phyloP scores from a whole-genome alignment of 208 protist species.

The Trypanosoma rangeli region DNA sequence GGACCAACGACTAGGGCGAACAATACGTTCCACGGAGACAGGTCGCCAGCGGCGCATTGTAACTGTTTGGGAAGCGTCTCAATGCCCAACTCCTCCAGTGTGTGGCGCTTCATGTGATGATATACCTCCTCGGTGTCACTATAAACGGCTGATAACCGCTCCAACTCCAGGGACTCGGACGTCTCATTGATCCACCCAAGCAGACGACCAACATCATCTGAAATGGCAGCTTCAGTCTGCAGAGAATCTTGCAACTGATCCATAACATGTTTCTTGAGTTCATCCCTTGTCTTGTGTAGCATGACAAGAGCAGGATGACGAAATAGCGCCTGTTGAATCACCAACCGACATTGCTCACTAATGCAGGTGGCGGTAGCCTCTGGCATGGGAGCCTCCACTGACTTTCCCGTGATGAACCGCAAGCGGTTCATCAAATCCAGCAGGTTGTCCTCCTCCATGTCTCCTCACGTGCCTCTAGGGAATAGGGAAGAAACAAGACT shows the following conservation, averaged over 20 bases:
- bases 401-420: constrained; percentile 66
- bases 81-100: constrained; percentile 50
- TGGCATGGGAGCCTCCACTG: constrained; percentile 16
- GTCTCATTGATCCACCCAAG: constrained; percentile 64
- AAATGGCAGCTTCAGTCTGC: neutral
- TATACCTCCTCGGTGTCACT: constrained; percentile 25
- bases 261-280: constrained; percentile 27
- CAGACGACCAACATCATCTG: constrained; percentile 36
- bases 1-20: constrained; percentile 47
- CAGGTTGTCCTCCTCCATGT: constrained; percentile 54
- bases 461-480: neutral
- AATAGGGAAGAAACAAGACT: constrained; percentile 8
- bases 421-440: constrained; percentile 66
- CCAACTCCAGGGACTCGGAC: constrained; percentile 58
- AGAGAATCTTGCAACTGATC: constrained; percentile 31
- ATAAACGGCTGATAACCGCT: constrained; percentile 67
- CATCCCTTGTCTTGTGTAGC: constrained; percentile 27
- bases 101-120: constrained; percentile 8
- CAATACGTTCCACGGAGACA: constrained; percentile 80
- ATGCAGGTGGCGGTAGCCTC: constrained; percentile 32
- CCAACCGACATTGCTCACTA: constrained; percentile 42
- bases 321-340: constrained; percentile 69
- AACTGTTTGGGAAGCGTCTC: constrained; percentile 39
- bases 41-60: constrained; percentile 48
- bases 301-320: constrained; percentile 49